These are phyloP conservation scores for Globisporangium heterothallicum DNA, from an alignment of 352 stramenopile species.

Conservation along the genomic window DNA sequence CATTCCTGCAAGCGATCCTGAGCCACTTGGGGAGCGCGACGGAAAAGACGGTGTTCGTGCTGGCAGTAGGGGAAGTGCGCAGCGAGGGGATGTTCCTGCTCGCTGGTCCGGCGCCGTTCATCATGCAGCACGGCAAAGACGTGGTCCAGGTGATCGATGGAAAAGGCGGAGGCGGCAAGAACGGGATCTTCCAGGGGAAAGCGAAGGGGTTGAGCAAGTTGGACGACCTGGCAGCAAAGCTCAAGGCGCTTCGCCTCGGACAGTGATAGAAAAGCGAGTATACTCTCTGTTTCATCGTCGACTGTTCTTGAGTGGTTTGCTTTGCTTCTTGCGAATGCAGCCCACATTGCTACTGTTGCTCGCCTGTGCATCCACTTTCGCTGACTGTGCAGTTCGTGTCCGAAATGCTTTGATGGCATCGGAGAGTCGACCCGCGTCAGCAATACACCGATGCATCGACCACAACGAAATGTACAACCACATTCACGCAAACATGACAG, in stretches of 20 bases:
- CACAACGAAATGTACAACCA: no score
- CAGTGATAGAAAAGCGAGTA: background rate
- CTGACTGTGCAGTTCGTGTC: no score
- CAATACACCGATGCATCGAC: no score
- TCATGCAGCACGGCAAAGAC: slow-evolving; percentile 45
- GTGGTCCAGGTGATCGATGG: slow-evolving; percentile 58
- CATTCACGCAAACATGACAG: no score
- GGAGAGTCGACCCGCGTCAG: no score
- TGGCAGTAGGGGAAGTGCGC: slow-evolving; percentile 31
- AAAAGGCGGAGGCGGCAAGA: slow-evolving; percentile 73
- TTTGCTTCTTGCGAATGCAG: no score
- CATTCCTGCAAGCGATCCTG: slow-evolving; percentile 64
- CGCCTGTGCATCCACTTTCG: no score
- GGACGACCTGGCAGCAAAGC: slow-evolving; percentile 31
- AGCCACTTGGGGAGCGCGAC: slow-evolving; percentile 37
- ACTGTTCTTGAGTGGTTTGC: no score
- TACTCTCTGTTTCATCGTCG: no score
- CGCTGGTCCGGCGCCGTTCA: slow-evolving; percentile 46
- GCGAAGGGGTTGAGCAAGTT: slow-evolving; percentile 53
- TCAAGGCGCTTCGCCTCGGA: slow-evolving; percentile 28
- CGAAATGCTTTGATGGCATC: no score
- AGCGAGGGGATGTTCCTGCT: slow-evolving; percentile 69
- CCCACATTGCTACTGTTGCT: no score
- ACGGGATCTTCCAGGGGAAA: slow-evolving; percentile 75
- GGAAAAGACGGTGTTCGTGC: slow-evolving; percentile 26